phyloP scores from a whole-genome alignment of 2,329 filamentous ascomycete genomes.

The Aschersonia sp. region DNA sequence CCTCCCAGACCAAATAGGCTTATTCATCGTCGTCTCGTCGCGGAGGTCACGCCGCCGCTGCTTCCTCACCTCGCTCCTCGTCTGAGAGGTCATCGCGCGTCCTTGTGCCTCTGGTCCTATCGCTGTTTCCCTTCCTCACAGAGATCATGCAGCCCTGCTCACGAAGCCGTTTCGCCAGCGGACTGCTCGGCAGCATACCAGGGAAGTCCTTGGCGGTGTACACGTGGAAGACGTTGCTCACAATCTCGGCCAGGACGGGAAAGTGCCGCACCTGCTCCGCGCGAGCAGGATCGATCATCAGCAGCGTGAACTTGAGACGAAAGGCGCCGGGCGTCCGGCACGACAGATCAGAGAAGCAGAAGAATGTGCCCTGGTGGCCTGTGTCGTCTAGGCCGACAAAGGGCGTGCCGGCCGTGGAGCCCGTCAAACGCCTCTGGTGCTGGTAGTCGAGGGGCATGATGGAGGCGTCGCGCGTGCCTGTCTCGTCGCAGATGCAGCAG shows the following conservation, averaged over 20 bases:
- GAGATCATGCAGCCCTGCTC: slow-evolving; percentile 73
- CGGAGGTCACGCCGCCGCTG: too few relatives aligned
- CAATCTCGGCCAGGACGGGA: slow-evolving; percentile 34
- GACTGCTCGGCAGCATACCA: slow-evolving; percentile 67
- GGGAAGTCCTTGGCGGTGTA: slow-evolving; percentile 80
- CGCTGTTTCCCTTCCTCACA: slow-evolving; percentile 75
- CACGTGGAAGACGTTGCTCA: slow-evolving; percentile 63
- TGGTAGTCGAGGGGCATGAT: slow-evolving; percentile 58
- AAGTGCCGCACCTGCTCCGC: slow-evolving; percentile 31
- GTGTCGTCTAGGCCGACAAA: slow-evolving; percentile 65
- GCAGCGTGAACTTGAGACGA: slow-evolving; percentile 58
- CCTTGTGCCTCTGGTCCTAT: slow-evolving; percentile 16
- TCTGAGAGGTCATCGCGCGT: slow-evolving; percentile 7
- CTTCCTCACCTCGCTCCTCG: slow-evolving; percentile 6
- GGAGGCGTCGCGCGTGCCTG: slow-evolving; percentile 52
- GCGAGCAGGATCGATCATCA: slow-evolving; percentile 51
- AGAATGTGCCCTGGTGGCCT: slow-evolving; percentile 64
- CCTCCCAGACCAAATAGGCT: too few relatives aligned
- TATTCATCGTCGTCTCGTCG: too few relatives aligned
- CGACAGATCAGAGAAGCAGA: slow-evolving; percentile 72
- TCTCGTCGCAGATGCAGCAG: slow-evolving; percentile 61
- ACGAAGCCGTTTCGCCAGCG: slow-evolving; percentile 59
- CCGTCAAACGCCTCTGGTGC: slow-evolving; percentile 65
- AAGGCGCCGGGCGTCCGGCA: slow-evolving; percentile 67
- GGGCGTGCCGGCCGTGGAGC: slow-evolving; percentile 61